Percentiles rank a stretch among this genome's conserved stretches.
These are phyloP conservation scores for Coelastrella sp. DNA, from an alignment of 139 green algal genomes.

Conservation along the genomic window DNA sequence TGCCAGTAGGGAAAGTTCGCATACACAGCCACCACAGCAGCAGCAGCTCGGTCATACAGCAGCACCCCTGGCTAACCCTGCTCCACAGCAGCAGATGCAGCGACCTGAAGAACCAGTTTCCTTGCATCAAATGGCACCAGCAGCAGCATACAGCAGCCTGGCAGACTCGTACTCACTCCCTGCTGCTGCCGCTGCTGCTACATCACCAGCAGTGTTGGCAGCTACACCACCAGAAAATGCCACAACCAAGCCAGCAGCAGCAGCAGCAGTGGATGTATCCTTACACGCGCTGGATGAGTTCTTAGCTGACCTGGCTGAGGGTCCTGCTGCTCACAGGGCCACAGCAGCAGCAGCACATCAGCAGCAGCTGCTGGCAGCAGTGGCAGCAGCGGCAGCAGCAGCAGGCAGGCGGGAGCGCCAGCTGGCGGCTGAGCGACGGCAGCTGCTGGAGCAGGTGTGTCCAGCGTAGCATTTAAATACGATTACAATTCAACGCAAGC, in stretches of 20 bases:
- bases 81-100: constrained; percentile 39
- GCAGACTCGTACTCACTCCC: background rate
- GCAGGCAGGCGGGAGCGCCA: constrained; percentile 4
- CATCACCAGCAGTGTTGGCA: background rate
- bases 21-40: constrained; percentile 23
- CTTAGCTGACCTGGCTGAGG: background rate
- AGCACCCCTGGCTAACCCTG: background rate
- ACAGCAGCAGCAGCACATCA: constrained; percentile 15
- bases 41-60: background rate
- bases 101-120: background rate
- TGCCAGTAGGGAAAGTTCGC: background rate
- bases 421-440: constrained; percentile 30
- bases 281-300: background rate
- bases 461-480: background rate
- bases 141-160: constrained; percentile 22
- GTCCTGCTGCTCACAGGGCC: constrained; percentile 23
- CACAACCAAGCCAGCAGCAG: background rate
- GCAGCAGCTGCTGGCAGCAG: background rate
- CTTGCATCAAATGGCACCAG: constrained; percentile 6
- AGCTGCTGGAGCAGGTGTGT: constrained; percentile 17
- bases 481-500: no score
- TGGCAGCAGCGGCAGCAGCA: background rate
- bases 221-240: background rate
- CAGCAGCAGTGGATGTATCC: constrained; percentile 21
- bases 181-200: background rate